A percentile compares a stretch with the other conserved stretches of the same genome.
Conservation (phyloP, 768 basidiomycete genomes). For the Agrocybe chaxingu region DNA sequence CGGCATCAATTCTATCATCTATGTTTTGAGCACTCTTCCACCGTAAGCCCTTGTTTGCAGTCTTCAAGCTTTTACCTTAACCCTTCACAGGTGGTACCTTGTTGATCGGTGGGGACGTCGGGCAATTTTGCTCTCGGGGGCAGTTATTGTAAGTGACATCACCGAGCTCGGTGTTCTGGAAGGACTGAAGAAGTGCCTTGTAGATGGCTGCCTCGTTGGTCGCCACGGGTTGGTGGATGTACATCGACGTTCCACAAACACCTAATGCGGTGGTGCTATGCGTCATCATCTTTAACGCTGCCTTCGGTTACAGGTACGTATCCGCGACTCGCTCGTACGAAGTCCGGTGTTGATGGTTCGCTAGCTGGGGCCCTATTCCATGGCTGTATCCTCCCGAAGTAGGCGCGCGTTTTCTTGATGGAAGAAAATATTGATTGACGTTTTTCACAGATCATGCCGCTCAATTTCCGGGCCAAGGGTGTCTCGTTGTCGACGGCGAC, state of each 20-base stretch:
- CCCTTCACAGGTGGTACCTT: slow-evolving; percentile 75
- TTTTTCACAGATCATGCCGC: slow-evolving; percentile 72
- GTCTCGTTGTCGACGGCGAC: slow-evolving; percentile 93
- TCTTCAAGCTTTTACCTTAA: slow-evolving; percentile 4
- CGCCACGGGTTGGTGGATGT: slow-evolving; percentile 91
- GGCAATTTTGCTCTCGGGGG: slow-evolving; percentile 82
- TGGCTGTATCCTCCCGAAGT: slow-evolving; percentile 91
- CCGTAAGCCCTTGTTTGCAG: slow-evolving; percentile 53
- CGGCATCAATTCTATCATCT: slow-evolving; percentile 86
- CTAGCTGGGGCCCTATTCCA: slow-evolving; percentile 83
- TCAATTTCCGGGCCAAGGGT: slow-evolving; percentile 89
- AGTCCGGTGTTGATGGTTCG: background rate
- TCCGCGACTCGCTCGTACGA: background rate
- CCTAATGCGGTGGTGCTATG: slow-evolving; percentile 85
- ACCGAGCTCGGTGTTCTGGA: background rate
- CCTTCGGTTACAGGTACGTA: slow-evolving; percentile 78
- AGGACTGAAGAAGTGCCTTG: background rate
- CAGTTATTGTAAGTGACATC: slow-evolving; percentile 58
- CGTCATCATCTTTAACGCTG: slow-evolving; percentile 91
- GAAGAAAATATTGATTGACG: background rate
- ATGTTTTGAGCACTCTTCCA: slow-evolving; percentile 75
- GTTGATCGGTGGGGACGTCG: slow-evolving; percentile 91
- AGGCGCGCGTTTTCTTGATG: slow-evolving; percentile 11
- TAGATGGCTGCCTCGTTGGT: slow-evolving; percentile 83
- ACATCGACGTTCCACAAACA: slow-evolving; percentile 81